Conservation (phyloP, 495 filamentous ascomycete genomes). For the Schizothecium vesticola region DNA sequence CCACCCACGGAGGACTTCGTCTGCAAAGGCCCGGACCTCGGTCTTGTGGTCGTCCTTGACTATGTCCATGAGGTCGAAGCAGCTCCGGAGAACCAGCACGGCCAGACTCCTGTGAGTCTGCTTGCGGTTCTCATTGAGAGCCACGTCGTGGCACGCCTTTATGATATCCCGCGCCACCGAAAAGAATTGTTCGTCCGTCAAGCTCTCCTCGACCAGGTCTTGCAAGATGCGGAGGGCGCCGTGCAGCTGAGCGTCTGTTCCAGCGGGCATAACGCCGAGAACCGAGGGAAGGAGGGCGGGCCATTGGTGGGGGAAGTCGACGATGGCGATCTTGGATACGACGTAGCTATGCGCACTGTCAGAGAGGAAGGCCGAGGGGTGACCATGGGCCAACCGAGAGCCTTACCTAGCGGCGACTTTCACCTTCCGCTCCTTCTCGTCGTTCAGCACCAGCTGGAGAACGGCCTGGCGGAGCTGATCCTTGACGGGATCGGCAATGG, state of each 20-base stretch:
- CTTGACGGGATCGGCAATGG: constrained; percentile 62
- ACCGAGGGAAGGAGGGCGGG: constrained; percentile 75
- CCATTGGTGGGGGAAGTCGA: constrained; percentile 94
- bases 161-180: constrained; percentile 77
- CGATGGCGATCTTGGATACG: constrained; percentile 91
- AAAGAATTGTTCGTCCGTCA: constrained; percentile 94
- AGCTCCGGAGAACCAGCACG: constrained; percentile 79
- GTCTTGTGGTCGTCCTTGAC: constrained; percentile 84
- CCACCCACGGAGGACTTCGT: constrained; percentile 76
- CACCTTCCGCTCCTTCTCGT: constrained; percentile 74
- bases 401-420: constrained; percentile 66
- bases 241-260: constrained; percentile 71
- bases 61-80: constrained; percentile 93
- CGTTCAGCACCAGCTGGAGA: constrained; percentile 70
- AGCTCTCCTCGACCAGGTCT: constrained; percentile 86
- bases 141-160: constrained; percentile 73
- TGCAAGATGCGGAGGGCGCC: constrained; percentile 82
- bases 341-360: constrained; percentile 51
- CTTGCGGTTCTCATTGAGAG: constrained; percentile 67
- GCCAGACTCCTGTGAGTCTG: constrained; percentile 73
- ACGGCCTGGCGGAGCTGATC: constrained; percentile 61
- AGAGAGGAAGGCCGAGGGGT: neutral
- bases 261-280: constrained; percentile 67
- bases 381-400: neutral
- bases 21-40: constrained; percentile 81